Conservation (phyloP, 495 filamentous ascomycete species). For the Tuber indicum region DNA sequence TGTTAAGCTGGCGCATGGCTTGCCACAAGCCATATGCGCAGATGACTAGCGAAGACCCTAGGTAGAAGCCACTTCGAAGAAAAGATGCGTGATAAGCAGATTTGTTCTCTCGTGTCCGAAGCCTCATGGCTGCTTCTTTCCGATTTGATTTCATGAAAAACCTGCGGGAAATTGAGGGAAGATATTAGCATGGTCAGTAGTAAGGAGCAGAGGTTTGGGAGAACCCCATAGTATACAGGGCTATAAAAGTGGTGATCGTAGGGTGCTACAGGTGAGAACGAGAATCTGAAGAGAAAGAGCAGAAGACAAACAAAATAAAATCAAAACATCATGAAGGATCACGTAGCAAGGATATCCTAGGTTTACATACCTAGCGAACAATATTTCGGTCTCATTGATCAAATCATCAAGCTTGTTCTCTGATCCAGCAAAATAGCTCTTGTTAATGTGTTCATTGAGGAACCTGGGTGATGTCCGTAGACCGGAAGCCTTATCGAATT, state of each 20-base stretch:
- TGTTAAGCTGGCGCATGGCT: slow-evolving; percentile 51
- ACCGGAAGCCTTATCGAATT: slow-evolving; percentile 86
- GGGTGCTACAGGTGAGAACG: not conserved
- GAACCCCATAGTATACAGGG: not conserved
- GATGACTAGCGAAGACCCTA: slow-evolving; percentile 68
- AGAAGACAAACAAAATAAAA: not conserved
- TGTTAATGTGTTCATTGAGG: slow-evolving; percentile 88
- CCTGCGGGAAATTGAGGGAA: not conserved
- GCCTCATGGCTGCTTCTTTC: slow-evolving; percentile 80
- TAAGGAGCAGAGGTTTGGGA: not conserved
- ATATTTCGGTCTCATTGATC: slow-evolving; percentile 71
- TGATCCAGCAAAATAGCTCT: slow-evolving; percentile 81
- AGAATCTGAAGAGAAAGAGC: not conserved
- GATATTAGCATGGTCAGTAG: not conserved
- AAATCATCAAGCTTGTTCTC: slow-evolving; percentile 66
- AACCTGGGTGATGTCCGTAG: slow-evolving; percentile 69
- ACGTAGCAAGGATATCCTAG: slow-evolving; percentile 46
- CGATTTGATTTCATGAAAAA: slow-evolving; percentile 53
- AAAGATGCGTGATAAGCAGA: slow-evolving; percentile 64
- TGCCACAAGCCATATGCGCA: slow-evolving; percentile 67
- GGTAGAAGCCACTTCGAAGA: slow-evolving; percentile 72
- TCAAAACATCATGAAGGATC: not conserved
- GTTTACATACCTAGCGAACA: slow-evolving; percentile 91
- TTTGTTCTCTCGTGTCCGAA: slow-evolving; percentile 61
- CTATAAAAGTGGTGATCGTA: not conserved